These are phyloP conservation scores for Scenedesmus sp. DNA, from an alignment of 163 green algal species.

Conservation along the genomic window DNA sequence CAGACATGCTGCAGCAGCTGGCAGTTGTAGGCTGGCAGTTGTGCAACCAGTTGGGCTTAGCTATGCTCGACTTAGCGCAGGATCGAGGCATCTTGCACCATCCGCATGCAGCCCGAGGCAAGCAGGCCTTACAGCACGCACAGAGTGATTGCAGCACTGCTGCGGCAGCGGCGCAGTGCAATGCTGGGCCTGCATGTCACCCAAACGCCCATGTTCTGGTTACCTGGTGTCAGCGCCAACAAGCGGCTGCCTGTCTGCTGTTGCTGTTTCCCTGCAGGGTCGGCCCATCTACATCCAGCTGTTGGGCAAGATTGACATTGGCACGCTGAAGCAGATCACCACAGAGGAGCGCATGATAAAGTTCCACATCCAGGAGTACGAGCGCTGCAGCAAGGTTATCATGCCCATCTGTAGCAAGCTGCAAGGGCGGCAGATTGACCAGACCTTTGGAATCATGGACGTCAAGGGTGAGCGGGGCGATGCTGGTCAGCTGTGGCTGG, in stretches of 20 bases:
- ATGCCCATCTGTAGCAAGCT: slow-evolving; percentile 87
- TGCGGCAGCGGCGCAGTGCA: background rate
- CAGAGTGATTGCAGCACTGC: background rate
- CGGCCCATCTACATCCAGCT: slow-evolving; percentile 95
- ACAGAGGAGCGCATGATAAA: slow-evolving; percentile 94
- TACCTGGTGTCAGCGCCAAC: background rate
- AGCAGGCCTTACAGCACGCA: background rate
- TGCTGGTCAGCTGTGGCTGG: background rate
- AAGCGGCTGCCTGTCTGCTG: background rate
- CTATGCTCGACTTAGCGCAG: background rate
- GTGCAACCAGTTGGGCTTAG: background rate
- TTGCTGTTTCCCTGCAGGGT: slow-evolving; percentile 65
- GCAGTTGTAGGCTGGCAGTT: background rate
- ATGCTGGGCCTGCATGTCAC: background rate
- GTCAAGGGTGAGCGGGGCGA: slow-evolving; percentile 78
- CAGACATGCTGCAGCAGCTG: background rate
- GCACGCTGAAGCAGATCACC: slow-evolving; percentile 83
- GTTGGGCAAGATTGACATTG: slow-evolving; percentile 87
- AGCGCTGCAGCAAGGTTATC: slow-evolving; percentile 88
- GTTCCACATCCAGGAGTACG: slow-evolving; percentile 91
- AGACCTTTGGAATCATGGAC: slow-evolving; percentile 94
- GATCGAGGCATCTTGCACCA: background rate
- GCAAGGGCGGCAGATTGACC: slow-evolving; percentile 80
- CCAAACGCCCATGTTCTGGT: background rate
- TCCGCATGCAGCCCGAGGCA: background rate